Percentiles rank a stretch among this genome's conserved stretches.
phyloP scores from a whole-genome alignment of 441 rosid genomes.

The Melastoma candidum region DNA sequence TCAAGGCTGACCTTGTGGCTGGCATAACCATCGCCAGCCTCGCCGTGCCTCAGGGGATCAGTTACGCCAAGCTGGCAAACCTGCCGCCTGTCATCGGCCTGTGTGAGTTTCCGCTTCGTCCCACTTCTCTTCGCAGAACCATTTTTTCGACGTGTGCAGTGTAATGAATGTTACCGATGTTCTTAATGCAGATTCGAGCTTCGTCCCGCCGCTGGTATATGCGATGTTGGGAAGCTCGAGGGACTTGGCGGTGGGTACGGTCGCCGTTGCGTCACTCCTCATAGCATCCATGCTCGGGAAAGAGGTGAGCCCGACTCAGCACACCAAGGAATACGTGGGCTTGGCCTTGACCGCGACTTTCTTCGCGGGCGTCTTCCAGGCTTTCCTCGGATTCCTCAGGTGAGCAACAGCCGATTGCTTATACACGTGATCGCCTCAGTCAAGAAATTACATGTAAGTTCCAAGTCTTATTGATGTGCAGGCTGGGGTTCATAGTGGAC shows the following conservation, averaged over 20 bases:
- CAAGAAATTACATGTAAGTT: neutral
- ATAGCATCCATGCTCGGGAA: constrained; percentile 44
- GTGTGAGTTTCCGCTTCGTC: constrained; percentile 21
- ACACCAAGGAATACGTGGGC: constrained; percentile 33
- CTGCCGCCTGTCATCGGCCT: constrained; percentile 54
- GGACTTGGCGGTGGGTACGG: constrained; percentile 55
- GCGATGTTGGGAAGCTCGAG: constrained; percentile 57
- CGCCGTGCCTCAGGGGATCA: constrained; percentile 64
- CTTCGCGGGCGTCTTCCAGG: constrained; percentile 52
- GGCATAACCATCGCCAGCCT: constrained; percentile 64
- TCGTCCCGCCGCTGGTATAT: constrained; percentile 49
- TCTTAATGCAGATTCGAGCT: constrained; percentile 44
- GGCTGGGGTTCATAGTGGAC: constrained; percentile 39
- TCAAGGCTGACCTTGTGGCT: constrained; percentile 44
- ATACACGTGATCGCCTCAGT: too few relatives aligned
- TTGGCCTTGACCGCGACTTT: constrained; percentile 46
- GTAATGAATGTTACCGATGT: neutral
- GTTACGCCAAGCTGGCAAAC: constrained; percentile 48
- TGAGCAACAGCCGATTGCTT: neutral
- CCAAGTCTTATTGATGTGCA: constrained; percentile 4
- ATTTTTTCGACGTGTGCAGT: neutral
- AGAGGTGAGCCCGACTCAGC: constrained; percentile 34
- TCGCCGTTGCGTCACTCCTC: constrained; percentile 48
- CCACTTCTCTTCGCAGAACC: too few relatives aligned
- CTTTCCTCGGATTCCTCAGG: constrained; percentile 48